phyloP scores from a whole-genome alignment of 352 stramenopile species.

The Globisporangium spinosum region DNA sequence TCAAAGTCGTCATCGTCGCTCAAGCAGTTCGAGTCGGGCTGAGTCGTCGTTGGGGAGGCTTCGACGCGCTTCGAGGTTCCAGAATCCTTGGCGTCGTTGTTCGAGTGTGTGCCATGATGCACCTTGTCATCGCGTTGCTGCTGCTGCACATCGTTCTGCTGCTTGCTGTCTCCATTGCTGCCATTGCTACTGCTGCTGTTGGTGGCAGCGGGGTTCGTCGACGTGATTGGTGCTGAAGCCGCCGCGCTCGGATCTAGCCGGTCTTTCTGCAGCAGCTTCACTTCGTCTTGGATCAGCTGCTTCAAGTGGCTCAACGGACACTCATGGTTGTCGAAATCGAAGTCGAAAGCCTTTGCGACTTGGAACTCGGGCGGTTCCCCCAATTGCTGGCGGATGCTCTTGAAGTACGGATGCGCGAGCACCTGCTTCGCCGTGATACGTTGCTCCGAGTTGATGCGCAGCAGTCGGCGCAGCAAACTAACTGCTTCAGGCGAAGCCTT shows the following conservation, averaged over 20 bases:
- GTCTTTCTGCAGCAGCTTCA: constrained; percentile 61
- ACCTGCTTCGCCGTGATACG: constrained; percentile 87
- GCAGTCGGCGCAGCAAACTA: constrained; percentile 53
- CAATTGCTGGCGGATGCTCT: constrained; percentile 61
- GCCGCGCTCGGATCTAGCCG: constrained; percentile 16
- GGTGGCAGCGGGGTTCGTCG: constrained; percentile 15
- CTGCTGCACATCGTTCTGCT: neutral
- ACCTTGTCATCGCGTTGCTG: constrained; percentile 2
- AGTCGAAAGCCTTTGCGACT: constrained; percentile 69
- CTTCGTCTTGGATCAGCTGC: constrained; percentile 74
- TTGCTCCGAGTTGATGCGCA: constrained; percentile 90
- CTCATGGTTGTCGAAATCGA: constrained; percentile 81
- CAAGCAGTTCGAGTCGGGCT: constrained; percentile 8
- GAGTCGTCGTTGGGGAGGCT: constrained; percentile 5
- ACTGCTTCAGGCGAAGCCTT: constrained; percentile 65
- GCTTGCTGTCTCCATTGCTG: neutral
- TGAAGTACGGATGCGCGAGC: constrained; percentile 91
- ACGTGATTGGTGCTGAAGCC: constrained; percentile 10
- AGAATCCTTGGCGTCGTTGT: constrained; percentile 4
- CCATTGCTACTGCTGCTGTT: neutral
- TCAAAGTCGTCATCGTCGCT: constrained; percentile 19
- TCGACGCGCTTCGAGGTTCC: constrained; percentile 3
- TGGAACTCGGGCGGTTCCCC: constrained; percentile 66
- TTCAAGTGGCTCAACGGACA: constrained; percentile 55
- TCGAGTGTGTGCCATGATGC: neutral